Evolutionary conservation across 306 rosid genomes (phyloP), one percentile per base, ranked within the genome.

Genomic region (Lupinus albus): DNA sequence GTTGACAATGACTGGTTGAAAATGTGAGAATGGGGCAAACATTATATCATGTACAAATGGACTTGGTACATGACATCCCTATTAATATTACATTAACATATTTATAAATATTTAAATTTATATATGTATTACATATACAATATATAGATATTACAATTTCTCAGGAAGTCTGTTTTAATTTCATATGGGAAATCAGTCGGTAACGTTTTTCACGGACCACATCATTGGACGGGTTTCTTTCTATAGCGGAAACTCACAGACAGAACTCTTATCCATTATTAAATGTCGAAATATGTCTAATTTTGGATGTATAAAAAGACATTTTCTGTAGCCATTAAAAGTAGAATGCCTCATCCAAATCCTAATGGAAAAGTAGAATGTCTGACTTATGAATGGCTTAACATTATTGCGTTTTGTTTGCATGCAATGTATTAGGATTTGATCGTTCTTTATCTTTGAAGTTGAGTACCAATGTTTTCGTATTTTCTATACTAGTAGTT

Each of bases 391-490:
- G 10, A 38, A 38, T 38, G 44, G 44, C 44, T 38, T 7, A 38
- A 38, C 44, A 6, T 38, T 38, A 38, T 38, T 8, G 44, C 7
- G 44, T 47, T 28, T 30, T 12, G 57, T 46, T 47, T 4, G 20
- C 52, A 47, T 47, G 13, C 16, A 25, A 14, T 47, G 38, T 6
- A 33, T 33, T 20, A 21, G 53, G 45, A 45, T 2, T 46, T 11
- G 28, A 64, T 46, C 44, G 13, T 53, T 64, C 48, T 44, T 46
- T 45, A 35, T 14, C 30, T 46, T 8, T 47, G 45, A 46, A 46
- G 68, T 6, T 13, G 33, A 5, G 8, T 38, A 32, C 0, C 11
- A 18, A n/a, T 15, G 11, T 2, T 38, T 38, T 38, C 44, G 2
- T 42, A 11, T 25, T 25, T 25, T 25, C 30, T 25, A 25, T 25